Evolutionary conservation across 768 basidiomycete genomes (phyloP).

Genomic region (Mycena olivaceomarginata): DNA sequence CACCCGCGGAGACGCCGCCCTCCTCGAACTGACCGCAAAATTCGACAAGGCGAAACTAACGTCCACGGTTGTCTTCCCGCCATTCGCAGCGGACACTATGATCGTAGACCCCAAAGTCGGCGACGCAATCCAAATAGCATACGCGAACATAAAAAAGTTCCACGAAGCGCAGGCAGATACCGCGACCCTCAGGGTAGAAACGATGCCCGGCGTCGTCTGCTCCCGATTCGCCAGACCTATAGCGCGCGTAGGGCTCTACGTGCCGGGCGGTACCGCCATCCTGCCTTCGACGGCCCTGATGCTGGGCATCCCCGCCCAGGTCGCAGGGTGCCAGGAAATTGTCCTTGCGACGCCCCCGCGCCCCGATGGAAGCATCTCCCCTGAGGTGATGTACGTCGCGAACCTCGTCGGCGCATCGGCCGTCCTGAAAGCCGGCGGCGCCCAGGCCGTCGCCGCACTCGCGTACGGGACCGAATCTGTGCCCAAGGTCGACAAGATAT

Average conservation of each 20-base stretch:
- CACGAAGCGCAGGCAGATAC: conserved; percentile 91
- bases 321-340: conserved; percentile 94
- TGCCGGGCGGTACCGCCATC: conserved; percentile 97
- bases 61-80: conserved; percentile 85
- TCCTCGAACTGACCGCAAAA: conserved; percentile 93
- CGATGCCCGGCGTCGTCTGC: conserved; percentile 98
- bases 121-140: conserved; percentile 92
- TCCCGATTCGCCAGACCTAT: conserved; percentile 97
- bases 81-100: conserved; percentile 82
- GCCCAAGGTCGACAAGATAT: conserved; percentile 99
- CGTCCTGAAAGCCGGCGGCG: conserved; percentile 96
- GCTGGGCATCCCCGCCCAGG: conserved; percentile 98
- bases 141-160: conserved; percentile 93
- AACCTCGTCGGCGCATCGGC: conserved; percentile 92
- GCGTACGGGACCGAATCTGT: conserved; percentile 97
- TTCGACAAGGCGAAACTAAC: conserved; percentile 90
- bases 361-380: conserved; percentile 93
- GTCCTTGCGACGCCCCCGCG: conserved; percentile 98
- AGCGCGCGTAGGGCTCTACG: conserved; percentile 95
- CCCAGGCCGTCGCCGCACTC: conserved; percentile 96
- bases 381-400: conserved; percentile 98
- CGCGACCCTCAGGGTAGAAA: conserved; percentile 88
- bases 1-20: conserved; percentile 87
- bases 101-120: conserved; percentile 77
- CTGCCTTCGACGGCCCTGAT: conserved; percentile 98